Base-by-base conservation (phyloP, 257 asterid genomes). In the Solanum appendiculatum region DNA sequence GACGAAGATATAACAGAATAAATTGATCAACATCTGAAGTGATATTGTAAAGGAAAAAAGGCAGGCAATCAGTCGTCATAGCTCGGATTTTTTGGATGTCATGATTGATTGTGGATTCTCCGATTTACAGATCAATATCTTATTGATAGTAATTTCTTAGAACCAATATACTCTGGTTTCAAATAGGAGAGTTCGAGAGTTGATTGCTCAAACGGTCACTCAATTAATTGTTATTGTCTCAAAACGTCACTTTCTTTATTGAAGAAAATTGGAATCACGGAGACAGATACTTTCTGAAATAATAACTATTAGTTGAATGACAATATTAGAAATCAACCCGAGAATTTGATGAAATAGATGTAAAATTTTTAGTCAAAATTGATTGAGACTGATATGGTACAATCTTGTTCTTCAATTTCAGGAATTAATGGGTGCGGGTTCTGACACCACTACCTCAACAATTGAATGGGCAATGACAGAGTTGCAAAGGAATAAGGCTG, bases 401-500 rank as follows among this genome's bases (percentile, higher is more conserved):
- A 15, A 25, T 29, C 39, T 85, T 48, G n/a, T 44, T 23, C 31
- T 63, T 63, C 8, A 9, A 25, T 51, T 63, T 46, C 16, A 88
- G 90, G 90, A 90, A 37, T 15, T 93, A 18, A 80, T 93, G 29
- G 1, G 80, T 29, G 95, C 90, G 0, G 94, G 95, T 3, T 84
- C 91, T 81, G 92, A 92, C 82, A 91, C 96, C 1, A 91, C 88
- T 1, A 90, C 93, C 39, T 66, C 88, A 44, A 90, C 91, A 42
- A 86, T 88, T 37, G 90, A 74, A 23, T 85, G 93, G 89, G 73
- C 93, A 72, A 84, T 90, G 83, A 60, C 77, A 27, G 94, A 90
- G 78, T 89, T 92, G 3, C 5, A 90, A 3, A 84, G 40, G 27
- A 89, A 29, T 83, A 90, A 89, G n/a, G n/a, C n/a, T n/a, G n/a